Percentiles rank a stretch among this genome's conserved stretches.
These are phyloP conservation scores for Areca catechu DNA, from an alignment of 176 grass and related monocot genomes.

Conservation along the genomic window DNA sequence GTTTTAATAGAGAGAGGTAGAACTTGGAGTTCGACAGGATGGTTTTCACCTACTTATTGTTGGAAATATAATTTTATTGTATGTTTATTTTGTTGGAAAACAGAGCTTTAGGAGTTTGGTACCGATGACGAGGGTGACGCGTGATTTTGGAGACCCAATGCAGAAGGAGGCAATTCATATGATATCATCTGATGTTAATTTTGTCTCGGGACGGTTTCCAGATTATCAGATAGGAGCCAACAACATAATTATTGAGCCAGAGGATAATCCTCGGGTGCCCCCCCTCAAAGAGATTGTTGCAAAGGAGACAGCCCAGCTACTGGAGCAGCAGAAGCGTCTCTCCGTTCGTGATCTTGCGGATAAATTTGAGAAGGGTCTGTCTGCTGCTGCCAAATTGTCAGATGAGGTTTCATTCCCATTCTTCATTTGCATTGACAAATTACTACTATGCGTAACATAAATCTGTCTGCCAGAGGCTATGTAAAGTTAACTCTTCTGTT, in stretches of 20 bases:
- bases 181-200: constrained; percentile 41
- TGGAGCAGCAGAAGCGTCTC: constrained; percentile 47
- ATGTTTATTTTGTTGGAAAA: too few species aligned
- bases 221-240: constrained; percentile 58
- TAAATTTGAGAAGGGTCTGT: constrained; percentile 90
- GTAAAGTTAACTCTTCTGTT: too few species aligned
- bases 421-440: not conserved
- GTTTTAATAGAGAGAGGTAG: too few species aligned
- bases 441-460: too few species aligned
- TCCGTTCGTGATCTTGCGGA: constrained; percentile 77
- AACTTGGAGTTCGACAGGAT: too few species aligned
- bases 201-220: constrained; percentile 49
- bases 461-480: too few species aligned
- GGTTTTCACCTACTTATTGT: too few species aligned
- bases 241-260: constrained; percentile 49
- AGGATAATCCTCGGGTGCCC: constrained; percentile 31
- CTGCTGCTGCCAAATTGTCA: constrained; percentile 56
- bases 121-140: constrained; percentile 22
- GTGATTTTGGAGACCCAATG: constrained; percentile 34
- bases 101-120: not conserved
- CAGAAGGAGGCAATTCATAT: constrained; percentile 31
- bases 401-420: constrained; percentile 45
- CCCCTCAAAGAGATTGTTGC: constrained; percentile 56
- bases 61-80: too few species aligned
- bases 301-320: constrained; percentile 58